Conservation (phyloP, 352 stramenopile genomes). For the Pythium pyrilobum region DNA sequence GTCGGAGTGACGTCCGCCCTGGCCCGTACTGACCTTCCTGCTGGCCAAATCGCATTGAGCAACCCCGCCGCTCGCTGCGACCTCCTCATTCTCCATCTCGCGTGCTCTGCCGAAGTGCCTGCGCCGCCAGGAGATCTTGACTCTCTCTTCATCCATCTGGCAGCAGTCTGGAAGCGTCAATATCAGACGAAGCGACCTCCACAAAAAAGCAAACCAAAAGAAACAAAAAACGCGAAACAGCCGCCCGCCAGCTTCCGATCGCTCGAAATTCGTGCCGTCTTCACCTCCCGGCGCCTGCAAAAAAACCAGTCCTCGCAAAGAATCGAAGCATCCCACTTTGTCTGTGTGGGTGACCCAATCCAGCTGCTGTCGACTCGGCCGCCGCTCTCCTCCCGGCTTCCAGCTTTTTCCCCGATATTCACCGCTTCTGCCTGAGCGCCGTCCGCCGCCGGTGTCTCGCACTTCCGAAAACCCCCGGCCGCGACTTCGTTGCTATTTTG, state of each 20-base stretch:
- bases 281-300: neutral
- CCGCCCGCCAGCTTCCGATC: neutral
- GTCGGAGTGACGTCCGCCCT: neutral
- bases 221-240: constrained; percentile 9
- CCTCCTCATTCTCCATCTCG: constrained; percentile 9
- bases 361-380: constrained; percentile 2
- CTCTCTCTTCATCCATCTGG: constrained; percentile 3
- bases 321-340: constrained; percentile 12
- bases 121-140: neutral
- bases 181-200: constrained; percentile 11
- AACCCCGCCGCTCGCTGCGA: no score
- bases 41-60: constrained; percentile 14
- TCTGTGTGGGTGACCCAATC: neutral
- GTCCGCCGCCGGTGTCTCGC: no score
- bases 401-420: no score
- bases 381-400: neutral
- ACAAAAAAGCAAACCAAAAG: neutral
- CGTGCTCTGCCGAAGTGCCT: neutral
- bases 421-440: no score
- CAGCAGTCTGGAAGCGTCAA: neutral
- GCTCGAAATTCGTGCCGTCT: neutral
- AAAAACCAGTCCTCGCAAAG: constrained; percentile 1
- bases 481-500: no score
- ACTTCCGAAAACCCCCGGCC: constrained; percentile 10
- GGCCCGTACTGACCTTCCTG: neutral